phyloP scores from a whole-genome alignment of 2,329 filamentous ascomycete species.

The Monosporascus cannonballus region DNA sequence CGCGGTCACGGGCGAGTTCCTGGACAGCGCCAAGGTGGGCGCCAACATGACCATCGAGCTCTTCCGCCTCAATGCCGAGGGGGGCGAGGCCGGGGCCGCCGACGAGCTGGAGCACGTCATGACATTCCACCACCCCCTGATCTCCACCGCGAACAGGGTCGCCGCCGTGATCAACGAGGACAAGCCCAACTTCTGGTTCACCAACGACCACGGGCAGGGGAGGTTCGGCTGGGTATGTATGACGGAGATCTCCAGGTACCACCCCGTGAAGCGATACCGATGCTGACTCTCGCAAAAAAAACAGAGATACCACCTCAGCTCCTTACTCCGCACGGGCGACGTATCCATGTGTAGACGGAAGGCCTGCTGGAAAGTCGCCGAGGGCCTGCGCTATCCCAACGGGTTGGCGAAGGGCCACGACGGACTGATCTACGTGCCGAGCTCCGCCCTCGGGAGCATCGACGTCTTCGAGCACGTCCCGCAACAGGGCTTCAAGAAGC shows the following conservation, averaged over 20 bases:
- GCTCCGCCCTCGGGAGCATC: not conserved
- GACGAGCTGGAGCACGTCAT: slow-evolving; percentile 16
- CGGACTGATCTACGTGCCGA: slow-evolving; percentile 17
- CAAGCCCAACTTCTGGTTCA: slow-evolving; percentile 16
- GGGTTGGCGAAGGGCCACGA: slow-evolving; percentile 20
- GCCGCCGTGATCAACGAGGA: slow-evolving; percentile 11
- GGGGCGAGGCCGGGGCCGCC: not conserved
- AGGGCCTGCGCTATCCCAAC: slow-evolving; percentile 24
- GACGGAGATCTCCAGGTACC: too few relatives aligned
- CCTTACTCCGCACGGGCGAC: slow-evolving; percentile 20
- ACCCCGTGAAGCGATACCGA: too few relatives aligned
- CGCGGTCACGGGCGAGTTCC: slow-evolving; percentile 8
- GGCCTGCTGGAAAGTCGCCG: slow-evolving; percentile 15
- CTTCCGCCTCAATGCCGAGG: slow-evolving; percentile 7
- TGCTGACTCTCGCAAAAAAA: not conserved
- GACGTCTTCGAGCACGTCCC: slow-evolving; percentile 4
- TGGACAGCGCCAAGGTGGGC: slow-evolving; percentile 9
- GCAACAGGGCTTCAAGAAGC: slow-evolving; percentile 8
- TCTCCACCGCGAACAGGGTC: slow-evolving; percentile 20
- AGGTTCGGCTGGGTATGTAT: slow-evolving; percentile 14
- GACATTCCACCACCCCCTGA: slow-evolving; percentile 13
- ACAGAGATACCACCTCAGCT: slow-evolving; percentile 12
- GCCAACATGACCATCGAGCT: slow-evolving; percentile 14
- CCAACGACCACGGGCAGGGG: slow-evolving; percentile 17
- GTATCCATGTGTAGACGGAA: slow-evolving; percentile 20